Evolutionary conservation across 1,139 yeast genomes (phyloP).

Genomic region (Diutina rugosa): DNA sequence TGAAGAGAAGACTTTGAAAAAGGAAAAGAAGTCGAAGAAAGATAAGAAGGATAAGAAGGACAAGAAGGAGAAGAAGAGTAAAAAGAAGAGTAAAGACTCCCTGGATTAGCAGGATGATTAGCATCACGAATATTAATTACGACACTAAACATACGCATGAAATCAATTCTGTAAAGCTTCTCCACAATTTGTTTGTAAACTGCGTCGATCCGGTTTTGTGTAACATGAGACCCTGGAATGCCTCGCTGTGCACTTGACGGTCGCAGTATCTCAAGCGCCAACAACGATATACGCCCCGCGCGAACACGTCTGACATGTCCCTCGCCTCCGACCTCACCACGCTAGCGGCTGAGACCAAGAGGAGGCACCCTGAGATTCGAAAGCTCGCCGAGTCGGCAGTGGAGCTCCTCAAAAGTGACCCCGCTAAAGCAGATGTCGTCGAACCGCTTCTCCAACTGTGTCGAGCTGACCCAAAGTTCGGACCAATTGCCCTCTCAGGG

Average conservation of each 20-base stretch:
- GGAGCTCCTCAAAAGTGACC: conserved; percentile 26
- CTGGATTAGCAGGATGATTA: background rate
- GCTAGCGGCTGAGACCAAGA: conserved; percentile 55
- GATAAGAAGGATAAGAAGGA: background rate
- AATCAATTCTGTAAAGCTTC: background rate
- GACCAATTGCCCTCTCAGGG: conserved; percentile 59
- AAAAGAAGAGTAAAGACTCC: background rate
- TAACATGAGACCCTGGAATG: background rate
- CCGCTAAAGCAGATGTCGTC: conserved; percentile 8
- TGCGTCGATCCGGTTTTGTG: background rate
- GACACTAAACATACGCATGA: background rate
- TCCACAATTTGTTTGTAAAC: background rate
- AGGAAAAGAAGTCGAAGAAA: background rate
- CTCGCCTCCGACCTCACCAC: conserved; percentile 38
- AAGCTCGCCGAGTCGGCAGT: conserved; percentile 54
- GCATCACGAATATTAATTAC: background rate
- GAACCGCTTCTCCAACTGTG: conserved; percentile 63
- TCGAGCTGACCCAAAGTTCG: conserved; percentile 62
- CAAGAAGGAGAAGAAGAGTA: background rate
- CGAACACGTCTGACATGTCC: background rate
- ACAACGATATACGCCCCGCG: background rate
- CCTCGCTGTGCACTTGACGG: background rate
- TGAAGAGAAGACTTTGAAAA: background rate
- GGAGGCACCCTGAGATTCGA: conserved; percentile 55
- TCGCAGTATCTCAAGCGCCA: background rate